Percentiles rank a stretch among this genome's conserved stretches.
Evolutionary conservation across 257 asterid genomes (phyloP).

Genomic region (Nicotiana otophora): DNA sequence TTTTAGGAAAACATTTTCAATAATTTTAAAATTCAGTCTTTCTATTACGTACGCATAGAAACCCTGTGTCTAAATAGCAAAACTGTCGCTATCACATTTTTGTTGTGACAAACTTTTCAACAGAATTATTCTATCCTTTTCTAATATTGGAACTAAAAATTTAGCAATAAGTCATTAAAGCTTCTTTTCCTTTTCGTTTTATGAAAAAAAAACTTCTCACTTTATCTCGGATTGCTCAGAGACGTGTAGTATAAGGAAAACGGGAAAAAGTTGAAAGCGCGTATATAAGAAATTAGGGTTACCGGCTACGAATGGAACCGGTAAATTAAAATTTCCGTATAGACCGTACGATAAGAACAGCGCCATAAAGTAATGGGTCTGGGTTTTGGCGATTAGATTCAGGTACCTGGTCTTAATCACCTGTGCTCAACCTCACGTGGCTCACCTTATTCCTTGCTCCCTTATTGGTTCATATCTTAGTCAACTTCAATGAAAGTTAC

Average conservation of each 20-base stretch:
- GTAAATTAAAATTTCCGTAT: conserved; percentile 29
- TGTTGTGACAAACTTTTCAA: neutral
- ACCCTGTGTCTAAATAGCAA: neutral
- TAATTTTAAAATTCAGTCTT: neutral
- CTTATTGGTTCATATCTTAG: conserved; percentile 9
- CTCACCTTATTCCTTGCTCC: neutral
- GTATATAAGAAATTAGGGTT: neutral
- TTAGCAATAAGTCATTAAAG: neutral
- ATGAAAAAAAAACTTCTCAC: neutral
- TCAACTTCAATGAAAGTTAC: neutral
- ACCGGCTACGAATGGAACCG: conserved; percentile 24
- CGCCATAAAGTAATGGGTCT: conserved; percentile 14
- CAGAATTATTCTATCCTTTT: neutral
- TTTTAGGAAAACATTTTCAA: neutral
- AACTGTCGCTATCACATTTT: neutral
- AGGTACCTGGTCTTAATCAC: conserved; percentile 20
- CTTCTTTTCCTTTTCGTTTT: neutral
- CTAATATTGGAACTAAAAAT: neutral
- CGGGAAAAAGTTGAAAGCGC: neutral
- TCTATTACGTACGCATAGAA: neutral
- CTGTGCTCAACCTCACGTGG: conserved; percentile 12
- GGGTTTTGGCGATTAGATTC: conserved; percentile 15
- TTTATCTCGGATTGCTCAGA: neutral
- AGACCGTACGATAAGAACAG: conserved; percentile 49
- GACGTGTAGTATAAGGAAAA: neutral